A percentile compares a stretch with the other conserved stretches of the same genome.
Evolutionary conservation across 345 rosid species (phyloP).

Genomic region (Populus alba): DNA sequence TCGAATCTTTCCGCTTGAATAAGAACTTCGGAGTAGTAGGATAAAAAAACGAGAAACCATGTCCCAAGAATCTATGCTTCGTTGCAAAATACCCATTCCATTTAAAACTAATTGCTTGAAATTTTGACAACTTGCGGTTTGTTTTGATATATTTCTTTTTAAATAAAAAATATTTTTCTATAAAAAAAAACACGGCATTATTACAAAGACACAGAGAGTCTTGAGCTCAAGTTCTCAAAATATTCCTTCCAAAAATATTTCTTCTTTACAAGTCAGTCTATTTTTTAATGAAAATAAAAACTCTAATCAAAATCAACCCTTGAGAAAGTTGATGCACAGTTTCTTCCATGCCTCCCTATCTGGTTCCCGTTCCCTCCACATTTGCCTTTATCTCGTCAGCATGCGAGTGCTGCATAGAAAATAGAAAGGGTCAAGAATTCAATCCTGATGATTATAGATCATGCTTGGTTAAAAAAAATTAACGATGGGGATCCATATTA

Average conservation of each 20-base stretch:
- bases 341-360: constrained; percentile 54
- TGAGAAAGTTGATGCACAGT: constrained; percentile 55
- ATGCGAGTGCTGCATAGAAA: constrained; percentile 31
- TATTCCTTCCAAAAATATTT: not conserved
- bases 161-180: too few relatives aligned
- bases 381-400: constrained; percentile 45
- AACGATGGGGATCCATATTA: not conserved
- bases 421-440: too few relatives aligned
- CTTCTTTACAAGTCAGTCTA: not conserved
- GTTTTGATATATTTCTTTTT: too few relatives aligned
- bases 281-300: not conserved
- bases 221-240: not conserved
- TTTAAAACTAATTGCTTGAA: not conserved
- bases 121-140: too few relatives aligned
- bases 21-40: too few relatives aligned
- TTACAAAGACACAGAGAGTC: too few relatives aligned
- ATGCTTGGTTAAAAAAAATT: not conserved
- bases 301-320: constrained; percentile 34
- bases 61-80: not conserved
- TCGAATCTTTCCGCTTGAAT: too few relatives aligned
- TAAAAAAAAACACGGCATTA: too few relatives aligned
- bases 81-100: not conserved
- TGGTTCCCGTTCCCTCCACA: constrained; percentile 39
- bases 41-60: not conserved
- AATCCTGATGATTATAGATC: too few relatives aligned